Base-by-base conservation (phyloP, 805 yeast species). In the Babjeviella inositovora region DNA sequence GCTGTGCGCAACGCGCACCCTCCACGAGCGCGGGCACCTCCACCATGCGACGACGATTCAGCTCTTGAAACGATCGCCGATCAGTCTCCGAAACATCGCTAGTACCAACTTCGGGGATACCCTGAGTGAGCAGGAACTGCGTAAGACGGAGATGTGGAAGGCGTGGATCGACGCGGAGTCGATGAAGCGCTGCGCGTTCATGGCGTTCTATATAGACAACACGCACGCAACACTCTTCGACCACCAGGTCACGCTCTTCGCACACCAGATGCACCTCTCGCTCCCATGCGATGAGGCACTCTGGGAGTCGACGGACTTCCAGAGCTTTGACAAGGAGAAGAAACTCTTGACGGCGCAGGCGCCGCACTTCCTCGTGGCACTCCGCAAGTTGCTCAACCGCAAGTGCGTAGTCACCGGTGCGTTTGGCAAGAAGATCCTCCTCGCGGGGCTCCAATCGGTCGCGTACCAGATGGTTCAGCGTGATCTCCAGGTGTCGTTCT, bases 41-140 rank as follows among this genome's bases (percentile, higher is more conserved):
- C 93, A 82, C 40, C 94, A 81, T 43, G 93, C 90, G 4, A 75
- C 93, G 0, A 70, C 85, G 0, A 70, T 80, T 19, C 93, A 81
- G 43, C 47, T 81, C 20, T 47, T 81, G 23, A 51, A 92, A 33
- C 55, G 93, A 34, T 68, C 81, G 1, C 81, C 92, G 1, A 63
- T 42, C 2, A 47, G 43, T 15, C 19, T 23, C 10, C 5, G 20
- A 6, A 10, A 12, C 11, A 17, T 8, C 6, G 26, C 13, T 11
- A 23, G 26, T 7, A 23, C 32, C 10, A 24, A n/a, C n/a, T n/a
- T n/a, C n/a, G n/a, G n/a, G n/a, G n/a, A n/a, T n/a, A n/a, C n/a
- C 9, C n/a, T 16, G 18, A n/a, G n/a, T n/a, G n/a, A n/a, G n/a
- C n/a, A n/a, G n/a, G n/a, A n/a, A n/a, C 8, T 16, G 18, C 18